Evolutionary conservation across 768 basidiomycete species (phyloP).

Genomic region (Coprinopsis cinerea): DNA sequence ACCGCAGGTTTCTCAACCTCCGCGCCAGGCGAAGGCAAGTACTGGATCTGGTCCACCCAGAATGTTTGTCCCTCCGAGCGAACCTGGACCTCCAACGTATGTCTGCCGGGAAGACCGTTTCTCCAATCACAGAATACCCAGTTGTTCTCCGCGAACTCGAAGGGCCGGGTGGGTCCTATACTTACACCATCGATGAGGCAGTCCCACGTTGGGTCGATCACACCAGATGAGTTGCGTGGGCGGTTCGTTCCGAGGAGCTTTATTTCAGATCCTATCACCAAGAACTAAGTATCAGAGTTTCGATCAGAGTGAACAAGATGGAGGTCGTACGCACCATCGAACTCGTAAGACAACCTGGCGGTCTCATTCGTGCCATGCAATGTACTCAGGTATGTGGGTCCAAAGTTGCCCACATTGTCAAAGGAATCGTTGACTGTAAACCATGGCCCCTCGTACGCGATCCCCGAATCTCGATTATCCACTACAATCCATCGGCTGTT

Average conservation of each 20-base stretch:
- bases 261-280: background rate
- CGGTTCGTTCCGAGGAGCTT: background rate
- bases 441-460: background rate
- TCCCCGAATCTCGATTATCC: conserved; percentile 14
- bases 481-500: conserved; percentile 2
- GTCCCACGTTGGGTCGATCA: background rate
- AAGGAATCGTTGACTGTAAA: conserved; percentile 3
- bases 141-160: background rate
- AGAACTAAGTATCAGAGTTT: background rate
- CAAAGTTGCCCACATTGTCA: background rate
- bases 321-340: conserved; percentile 2
- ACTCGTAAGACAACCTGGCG: conserved; percentile 1
- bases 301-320: background rate
- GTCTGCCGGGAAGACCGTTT: background rate
- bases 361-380: conserved; percentile 4
- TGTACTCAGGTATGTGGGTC: conserved; percentile 3
- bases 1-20: background rate
- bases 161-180: background rate
- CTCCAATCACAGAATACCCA: background rate
- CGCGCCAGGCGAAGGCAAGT: background rate
- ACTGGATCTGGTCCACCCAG: background rate
- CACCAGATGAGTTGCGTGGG: background rate
- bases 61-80: background rate
- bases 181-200: background rate
- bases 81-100: background rate